phyloP scores from a whole-genome alignment of 805 yeast species.

The Ogataea philodendri region DNA sequence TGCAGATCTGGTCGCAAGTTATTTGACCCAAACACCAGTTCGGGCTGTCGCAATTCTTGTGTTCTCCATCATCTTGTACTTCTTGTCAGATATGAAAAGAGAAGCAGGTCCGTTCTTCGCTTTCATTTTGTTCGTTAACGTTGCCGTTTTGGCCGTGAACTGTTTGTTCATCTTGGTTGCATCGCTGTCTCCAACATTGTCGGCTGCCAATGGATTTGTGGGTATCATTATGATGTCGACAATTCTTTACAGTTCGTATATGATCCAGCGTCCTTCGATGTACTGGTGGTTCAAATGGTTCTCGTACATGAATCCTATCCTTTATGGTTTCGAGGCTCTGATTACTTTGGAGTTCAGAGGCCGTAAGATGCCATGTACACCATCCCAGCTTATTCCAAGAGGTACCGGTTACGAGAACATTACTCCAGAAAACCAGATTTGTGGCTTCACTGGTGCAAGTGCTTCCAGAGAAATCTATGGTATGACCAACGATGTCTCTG shows the following conservation, averaged over 20 bases:
- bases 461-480: slow-evolving; percentile 22
- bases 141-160: slow-evolving; percentile 44
- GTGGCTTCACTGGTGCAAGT: slow-evolving; percentile 52
- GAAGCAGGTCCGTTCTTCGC: slow-evolving; percentile 57
- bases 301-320: slow-evolving; percentile 47
- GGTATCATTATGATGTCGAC: slow-evolving; percentile 52
- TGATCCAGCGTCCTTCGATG: slow-evolving; percentile 57
- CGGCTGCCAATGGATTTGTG: slow-evolving; percentile 60
- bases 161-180: slow-evolving; percentile 55
- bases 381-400: slow-evolving; percentile 43
- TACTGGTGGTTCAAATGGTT: slow-evolving; percentile 65
- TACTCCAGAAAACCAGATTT: slow-evolving; percentile 41
- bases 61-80: slow-evolving; percentile 48
- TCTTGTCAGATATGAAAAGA: slow-evolving; percentile 49
- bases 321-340: slow-evolving; percentile 51
- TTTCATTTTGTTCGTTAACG: slow-evolving; percentile 41
- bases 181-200: slow-evolving; percentile 44
- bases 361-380: slow-evolving; percentile 49
- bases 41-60: slow-evolving; percentile 49
- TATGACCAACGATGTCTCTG: slow-evolving; percentile 42
- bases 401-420: slow-evolving; percentile 54
- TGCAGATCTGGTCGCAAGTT: slow-evolving; percentile 59
- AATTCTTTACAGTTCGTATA: slow-evolving; percentile 62
- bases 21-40: slow-evolving; percentile 56
- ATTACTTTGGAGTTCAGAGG: slow-evolving; percentile 57